These are phyloP conservation scores for Rhodamnia argentea DNA, from an alignment of 345 rosid genomes.

Conservation along the genomic window DNA sequence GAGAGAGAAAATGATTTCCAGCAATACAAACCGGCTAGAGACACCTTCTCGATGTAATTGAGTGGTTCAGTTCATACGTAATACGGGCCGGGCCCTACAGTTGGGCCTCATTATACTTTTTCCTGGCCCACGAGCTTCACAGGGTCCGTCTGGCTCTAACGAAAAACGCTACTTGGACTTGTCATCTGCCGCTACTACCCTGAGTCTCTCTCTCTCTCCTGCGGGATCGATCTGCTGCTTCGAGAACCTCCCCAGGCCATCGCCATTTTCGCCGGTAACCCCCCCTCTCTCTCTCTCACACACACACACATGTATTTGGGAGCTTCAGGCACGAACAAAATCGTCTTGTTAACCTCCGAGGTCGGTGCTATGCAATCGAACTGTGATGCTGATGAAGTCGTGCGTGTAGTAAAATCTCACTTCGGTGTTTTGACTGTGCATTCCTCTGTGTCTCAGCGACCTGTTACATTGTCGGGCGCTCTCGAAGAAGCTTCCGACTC, in stretches of 20 bases:
- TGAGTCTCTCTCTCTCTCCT: neutral
- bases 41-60: neutral
- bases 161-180: neutral
- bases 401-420: neutral
- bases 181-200: neutral
- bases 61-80: neutral
- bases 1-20: no score
- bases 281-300: no score
- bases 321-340: neutral
- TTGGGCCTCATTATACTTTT: neutral
- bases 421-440: neutral
- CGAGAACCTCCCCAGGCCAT: neutral
- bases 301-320: no score
- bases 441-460: neutral
- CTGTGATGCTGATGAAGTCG: neutral
- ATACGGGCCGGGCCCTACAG: neutral
- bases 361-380: neutral
- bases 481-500: neutral
- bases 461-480: neutral
- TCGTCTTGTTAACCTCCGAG: neutral
- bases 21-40: no score
- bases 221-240: neutral
- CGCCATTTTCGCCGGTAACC: neutral
- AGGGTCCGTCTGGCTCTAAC: neutral
- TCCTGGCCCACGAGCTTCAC: neutral